Percentiles rank a stretch among this genome's conserved stretches.
These are phyloP conservation scores for Albugo candida DNA, from an alignment of 352 stramenopile genomes.

Conservation along the genomic window DNA sequence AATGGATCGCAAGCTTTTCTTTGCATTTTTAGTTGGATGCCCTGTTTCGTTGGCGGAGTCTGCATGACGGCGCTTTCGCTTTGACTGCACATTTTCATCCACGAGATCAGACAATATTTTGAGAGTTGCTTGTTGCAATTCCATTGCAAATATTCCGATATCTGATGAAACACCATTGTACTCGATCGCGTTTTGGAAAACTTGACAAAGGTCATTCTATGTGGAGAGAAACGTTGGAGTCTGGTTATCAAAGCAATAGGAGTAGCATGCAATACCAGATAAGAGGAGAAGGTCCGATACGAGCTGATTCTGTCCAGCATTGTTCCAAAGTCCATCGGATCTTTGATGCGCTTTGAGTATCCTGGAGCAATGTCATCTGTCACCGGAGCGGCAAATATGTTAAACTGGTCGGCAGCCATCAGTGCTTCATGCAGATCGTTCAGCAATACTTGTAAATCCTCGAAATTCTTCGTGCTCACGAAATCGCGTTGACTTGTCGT, in stretches of 20 bases:
- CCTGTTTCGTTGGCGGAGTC: conserved; percentile 3
- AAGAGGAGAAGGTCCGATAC: conserved; percentile 48
- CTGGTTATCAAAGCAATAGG: not conserved
- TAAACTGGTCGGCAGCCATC: conserved; percentile 44
- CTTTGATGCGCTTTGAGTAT: conserved; percentile 78
- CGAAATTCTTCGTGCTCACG: conserved; percentile 28
- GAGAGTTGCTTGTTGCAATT: conserved; percentile 14
- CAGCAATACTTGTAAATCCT: conserved; percentile 34
- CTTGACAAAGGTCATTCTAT: conserved; percentile 47
- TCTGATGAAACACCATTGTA: conserved; percentile 53
- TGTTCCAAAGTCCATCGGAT: conserved; percentile 89
- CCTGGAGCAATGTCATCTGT: conserved; percentile 80
- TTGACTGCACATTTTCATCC: conserved; percentile 20
- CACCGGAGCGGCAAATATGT: conserved; percentile 80
- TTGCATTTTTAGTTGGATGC: not conserved
- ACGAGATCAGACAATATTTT: conserved; percentile 17
- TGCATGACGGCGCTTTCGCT: conserved; percentile 13
- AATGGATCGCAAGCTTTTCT: not conserved
- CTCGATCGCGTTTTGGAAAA: conserved; percentile 60
- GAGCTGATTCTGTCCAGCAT: conserved; percentile 72
- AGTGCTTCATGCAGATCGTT: conserved; percentile 54
- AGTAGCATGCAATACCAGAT: conserved; percentile 40
- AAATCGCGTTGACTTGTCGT: conserved; percentile 27
- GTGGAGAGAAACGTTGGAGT: not conserved
- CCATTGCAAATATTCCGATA: conserved; percentile 29